phyloP scores from a whole-genome alignment of 768 basidiomycete species.

The Leccinellum luteum region DNA sequence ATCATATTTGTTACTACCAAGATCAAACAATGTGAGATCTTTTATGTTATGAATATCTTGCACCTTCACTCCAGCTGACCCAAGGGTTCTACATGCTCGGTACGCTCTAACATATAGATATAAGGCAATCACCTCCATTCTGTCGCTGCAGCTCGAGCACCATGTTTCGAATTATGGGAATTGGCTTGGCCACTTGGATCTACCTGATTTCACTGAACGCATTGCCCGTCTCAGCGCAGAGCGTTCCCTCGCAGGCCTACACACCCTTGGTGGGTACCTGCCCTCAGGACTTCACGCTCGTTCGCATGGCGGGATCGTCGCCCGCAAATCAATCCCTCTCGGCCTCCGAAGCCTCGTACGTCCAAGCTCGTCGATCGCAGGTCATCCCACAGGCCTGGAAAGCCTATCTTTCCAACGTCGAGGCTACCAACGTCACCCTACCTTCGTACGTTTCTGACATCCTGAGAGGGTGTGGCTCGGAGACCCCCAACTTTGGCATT shows the following conservation, averaged over 20 bases:
- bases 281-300: constrained; percentile 23
- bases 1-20: no score
- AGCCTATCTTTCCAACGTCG: constrained; percentile 38
- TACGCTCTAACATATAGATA: no score
- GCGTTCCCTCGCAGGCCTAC: constrained; percentile 25
- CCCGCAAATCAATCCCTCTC: constrained; percentile 33
- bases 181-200: constrained; percentile 3
- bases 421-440: constrained; percentile 27
- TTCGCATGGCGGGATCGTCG: constrained; percentile 24
- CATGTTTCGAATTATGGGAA: no score
- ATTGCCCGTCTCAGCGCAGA: constrained; percentile 20
- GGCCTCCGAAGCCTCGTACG: constrained; percentile 36
- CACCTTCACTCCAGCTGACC: no score
- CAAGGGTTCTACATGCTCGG: no score
- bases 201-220: constrained; percentile 2
- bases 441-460: constrained; percentile 37
- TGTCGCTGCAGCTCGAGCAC: no score
- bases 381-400: constrained; percentile 41
- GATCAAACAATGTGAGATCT: no score
- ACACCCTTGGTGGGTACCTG: constrained; percentile 22
- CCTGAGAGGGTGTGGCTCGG: constrained; percentile 13
- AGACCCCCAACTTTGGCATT: constrained; percentile 44
- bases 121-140: no score
- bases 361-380: constrained; percentile 31
- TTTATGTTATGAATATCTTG: no score